Conservation (phyloP, 2,329 filamentous ascomycete genomes). For the Phoma sp. region DNA sequence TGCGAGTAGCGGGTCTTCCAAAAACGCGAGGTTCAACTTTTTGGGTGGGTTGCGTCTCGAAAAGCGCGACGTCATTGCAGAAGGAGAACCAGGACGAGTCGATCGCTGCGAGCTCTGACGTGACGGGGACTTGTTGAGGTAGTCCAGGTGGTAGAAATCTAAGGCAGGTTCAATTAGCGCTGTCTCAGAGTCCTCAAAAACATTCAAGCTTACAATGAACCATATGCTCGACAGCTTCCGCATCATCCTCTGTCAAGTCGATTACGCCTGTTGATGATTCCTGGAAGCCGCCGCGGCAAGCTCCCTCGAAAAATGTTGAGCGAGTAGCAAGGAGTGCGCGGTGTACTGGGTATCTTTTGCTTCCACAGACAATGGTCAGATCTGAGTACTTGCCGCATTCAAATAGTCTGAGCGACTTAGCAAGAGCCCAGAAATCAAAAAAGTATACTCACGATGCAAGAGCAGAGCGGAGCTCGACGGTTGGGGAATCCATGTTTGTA, state of each 20-base stretch:
- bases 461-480: slow-evolving; percentile 54
- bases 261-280: slow-evolving; percentile 48
- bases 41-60: slow-evolving; percentile 24
- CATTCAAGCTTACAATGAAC: slow-evolving; percentile 45
- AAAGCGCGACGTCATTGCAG: slow-evolving; percentile 22
- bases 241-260: slow-evolving; percentile 50
- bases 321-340: slow-evolving; percentile 57
- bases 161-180: slow-evolving; percentile 26
- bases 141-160: slow-evolving; percentile 53
- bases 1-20: slow-evolving; percentile 50
- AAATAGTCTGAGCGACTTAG: slow-evolving; percentile 47
- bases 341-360: slow-evolving; percentile 55
- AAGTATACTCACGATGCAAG: slow-evolving; percentile 54
- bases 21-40: slow-evolving; percentile 40
- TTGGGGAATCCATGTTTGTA: slow-evolving; percentile 48
- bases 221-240: slow-evolving; percentile 51
- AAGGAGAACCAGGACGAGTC: slow-evolving; percentile 28
- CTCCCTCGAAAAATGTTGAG: slow-evolving; percentile 55
- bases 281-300: slow-evolving; percentile 47
- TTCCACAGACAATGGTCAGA: slow-evolving; percentile 55
- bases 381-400: slow-evolving; percentile 54
- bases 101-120: slow-evolving; percentile 41
- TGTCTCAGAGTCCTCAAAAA: slow-evolving; percentile 1
- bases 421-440: slow-evolving; percentile 10
- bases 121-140: slow-evolving; percentile 42